Evolutionary conservation across 306 rosid genomes (phyloP).

Genomic region (Fragaria vesca): DNA sequence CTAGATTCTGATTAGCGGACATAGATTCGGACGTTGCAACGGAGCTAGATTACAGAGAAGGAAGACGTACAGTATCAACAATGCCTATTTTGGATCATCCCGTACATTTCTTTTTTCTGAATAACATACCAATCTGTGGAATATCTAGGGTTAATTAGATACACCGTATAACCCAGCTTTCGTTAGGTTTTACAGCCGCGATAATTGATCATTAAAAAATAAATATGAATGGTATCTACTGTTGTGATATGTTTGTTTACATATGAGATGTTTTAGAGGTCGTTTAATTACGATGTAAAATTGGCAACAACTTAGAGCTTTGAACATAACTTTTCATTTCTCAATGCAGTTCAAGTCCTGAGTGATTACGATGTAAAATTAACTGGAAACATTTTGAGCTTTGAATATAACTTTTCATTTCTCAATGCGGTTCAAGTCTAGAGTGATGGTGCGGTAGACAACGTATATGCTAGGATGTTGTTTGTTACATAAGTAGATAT

Average conservation of each 20-base stretch:
- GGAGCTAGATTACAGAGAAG: no score
- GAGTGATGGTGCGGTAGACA: no score
- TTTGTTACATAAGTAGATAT: no score
- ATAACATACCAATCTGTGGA: not conserved
- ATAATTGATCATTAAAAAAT: not conserved
- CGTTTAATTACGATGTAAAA: not conserved
- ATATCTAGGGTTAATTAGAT: not conserved
- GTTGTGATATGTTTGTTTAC: not conserved
- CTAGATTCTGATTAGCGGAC: not conserved
- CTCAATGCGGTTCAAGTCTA: no score
- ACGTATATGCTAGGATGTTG: no score
- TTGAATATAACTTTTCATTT: not conserved
- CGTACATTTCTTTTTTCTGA: no score
- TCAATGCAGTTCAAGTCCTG: no score
- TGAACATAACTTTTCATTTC: not conserved
- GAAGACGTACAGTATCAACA: no score
- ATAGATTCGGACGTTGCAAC: constrained; percentile 9
- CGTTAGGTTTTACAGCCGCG: not conserved
- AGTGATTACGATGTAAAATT: no score
- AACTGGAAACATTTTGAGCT: no score
- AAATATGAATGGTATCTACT: not conserved
- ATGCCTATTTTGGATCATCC: not conserved
- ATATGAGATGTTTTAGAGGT: not conserved
- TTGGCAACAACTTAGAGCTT: not conserved
- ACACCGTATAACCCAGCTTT: not conserved